Evolutionary conservation across 202 grass and related monocot genomes (phyloP).

Genomic region (Elaeis oleifera): DNA sequence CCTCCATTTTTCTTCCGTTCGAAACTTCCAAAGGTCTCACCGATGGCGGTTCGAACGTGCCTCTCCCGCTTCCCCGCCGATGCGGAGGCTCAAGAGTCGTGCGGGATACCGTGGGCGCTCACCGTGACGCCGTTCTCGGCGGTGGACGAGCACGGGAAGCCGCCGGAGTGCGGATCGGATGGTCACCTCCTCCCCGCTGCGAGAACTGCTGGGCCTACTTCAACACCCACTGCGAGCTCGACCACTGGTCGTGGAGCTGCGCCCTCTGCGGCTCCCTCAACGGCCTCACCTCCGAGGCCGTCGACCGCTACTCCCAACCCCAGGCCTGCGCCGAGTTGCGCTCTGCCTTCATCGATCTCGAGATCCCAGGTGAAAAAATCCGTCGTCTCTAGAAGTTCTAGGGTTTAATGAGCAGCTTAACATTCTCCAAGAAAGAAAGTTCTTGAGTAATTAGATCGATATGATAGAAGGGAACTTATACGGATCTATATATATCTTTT

Average conservation of each 20-base stretch:
- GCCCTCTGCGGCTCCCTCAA: conserved; percentile 39
- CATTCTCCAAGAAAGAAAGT: neutral
- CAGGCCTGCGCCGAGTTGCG: conserved; percentile 41
- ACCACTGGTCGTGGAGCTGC: conserved; percentile 60
- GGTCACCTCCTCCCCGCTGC: conserved; percentile 62
- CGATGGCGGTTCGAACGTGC: conserved; percentile 59
- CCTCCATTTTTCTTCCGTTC: too few relatives aligned
- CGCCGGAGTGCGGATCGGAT: conserved; percentile 31
- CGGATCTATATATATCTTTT: neutral
- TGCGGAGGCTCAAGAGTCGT: conserved; percentile 31
- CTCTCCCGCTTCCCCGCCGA: conserved; percentile 48
- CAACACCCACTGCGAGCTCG: conserved; percentile 37
- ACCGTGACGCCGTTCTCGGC: conserved; percentile 48
- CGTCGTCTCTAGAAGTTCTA: too few relatives aligned
- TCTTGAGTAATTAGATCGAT: conserved; percentile 4
- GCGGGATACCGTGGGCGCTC: conserved; percentile 53
- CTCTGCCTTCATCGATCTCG: conserved; percentile 68
- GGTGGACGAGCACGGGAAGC: conserved; percentile 36
- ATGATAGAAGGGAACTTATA: neutral
- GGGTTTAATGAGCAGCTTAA: neutral
- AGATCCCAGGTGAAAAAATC: conserved; percentile 31
- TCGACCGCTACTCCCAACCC: conserved; percentile 35
- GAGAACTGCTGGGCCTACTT: conserved; percentile 60
- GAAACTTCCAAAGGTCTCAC: neutral
- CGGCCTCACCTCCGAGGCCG: conserved; percentile 29